These are phyloP conservation scores for Mucor mucedo DNA, from an alignment of 371 early-diverging fungal genomes.

Conservation along the genomic window DNA sequence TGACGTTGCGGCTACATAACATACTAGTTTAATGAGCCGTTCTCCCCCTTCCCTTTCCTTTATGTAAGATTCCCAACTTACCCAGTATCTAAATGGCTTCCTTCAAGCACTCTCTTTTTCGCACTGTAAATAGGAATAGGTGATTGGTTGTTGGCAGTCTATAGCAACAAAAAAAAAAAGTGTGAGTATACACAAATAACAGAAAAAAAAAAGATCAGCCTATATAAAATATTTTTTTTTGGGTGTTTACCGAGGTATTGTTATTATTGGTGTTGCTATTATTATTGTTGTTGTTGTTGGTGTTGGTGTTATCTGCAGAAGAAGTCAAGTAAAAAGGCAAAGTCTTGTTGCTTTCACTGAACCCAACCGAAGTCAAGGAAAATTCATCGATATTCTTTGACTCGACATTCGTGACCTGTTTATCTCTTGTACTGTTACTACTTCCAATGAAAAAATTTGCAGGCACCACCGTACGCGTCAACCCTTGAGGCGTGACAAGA, in stretches of 20 bases:
- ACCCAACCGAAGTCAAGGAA: not conserved
- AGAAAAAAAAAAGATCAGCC: not conserved
- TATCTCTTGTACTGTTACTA: not conserved
- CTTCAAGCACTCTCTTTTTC: constrained; percentile 14
- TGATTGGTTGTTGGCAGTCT: not conserved
- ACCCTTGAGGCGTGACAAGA: constrained; percentile 19
- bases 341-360: constrained; percentile 8
- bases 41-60: not conserved
- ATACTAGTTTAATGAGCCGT: not conserved
- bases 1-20: constrained; percentile 7
- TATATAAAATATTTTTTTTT: not conserved
- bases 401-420: not conserved
- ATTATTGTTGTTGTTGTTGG: not conserved
- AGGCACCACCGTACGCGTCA: constrained; percentile 29
- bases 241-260: not conserved
- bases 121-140: not conserved
- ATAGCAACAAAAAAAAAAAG: not conserved
- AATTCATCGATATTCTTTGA: not conserved
- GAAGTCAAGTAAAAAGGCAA: constrained; percentile 18
- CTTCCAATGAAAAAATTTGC: constrained; percentile 9
- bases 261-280: not conserved
- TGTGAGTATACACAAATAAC: too few species aligned
- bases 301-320: constrained; percentile 1
- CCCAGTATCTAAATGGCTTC: not conserved
- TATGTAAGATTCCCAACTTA: not conserved